Evolutionary conservation across 2,329 filamentous ascomycete genomes (phyloP), one percentile per base, ranked within the genome.

Genomic region (Cladosporium sp.): DNA sequence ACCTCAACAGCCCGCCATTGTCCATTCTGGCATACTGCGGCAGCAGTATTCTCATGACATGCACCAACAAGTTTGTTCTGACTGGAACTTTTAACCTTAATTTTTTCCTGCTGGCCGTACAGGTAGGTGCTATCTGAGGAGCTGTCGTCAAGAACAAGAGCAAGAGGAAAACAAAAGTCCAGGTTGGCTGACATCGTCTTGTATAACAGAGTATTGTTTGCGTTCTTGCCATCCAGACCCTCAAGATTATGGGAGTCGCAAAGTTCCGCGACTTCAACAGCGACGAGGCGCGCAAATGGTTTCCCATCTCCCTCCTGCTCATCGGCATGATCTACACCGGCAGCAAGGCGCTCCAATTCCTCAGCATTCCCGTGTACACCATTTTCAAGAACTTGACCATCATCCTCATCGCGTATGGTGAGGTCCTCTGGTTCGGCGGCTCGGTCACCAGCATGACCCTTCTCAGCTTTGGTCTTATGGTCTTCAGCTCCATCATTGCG

Each of bases 341-440:
- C 64, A 93, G 88, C 64, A 96, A 96, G 76, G 90, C 93, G 16
- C 83, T 98, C 39, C 90, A 96, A 72, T 97, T 85, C 72, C 86
- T 98, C 54, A 96, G 91, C 27, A 95, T 98, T 50, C 93, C 93
- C 19, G 93, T 98, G 20, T 98, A 98, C 74, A 98, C 93, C 50
- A 98, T 98, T 69, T 98, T 98, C 80, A 98, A 98, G 80, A 98
- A 98, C 75, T 72, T 98, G 76, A 97, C 93, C 54, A 98, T 95
- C 69, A 97, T 98, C 63, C 83, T 97, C 57, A 98, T 97, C 64
- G 93, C 93, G 50, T 98, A 98, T 61, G 93, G 93, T 60, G 93
- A 98, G 73, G 92, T 98, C 25, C 79, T 98, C 47, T 97, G 92
- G 91, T 98, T 98, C 61, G 93, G 93, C 55, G 92, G 92, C 65